Base-by-base conservation (phyloP, 768 basidiomycete genomes). In the Boletus coccyginus region DNA sequence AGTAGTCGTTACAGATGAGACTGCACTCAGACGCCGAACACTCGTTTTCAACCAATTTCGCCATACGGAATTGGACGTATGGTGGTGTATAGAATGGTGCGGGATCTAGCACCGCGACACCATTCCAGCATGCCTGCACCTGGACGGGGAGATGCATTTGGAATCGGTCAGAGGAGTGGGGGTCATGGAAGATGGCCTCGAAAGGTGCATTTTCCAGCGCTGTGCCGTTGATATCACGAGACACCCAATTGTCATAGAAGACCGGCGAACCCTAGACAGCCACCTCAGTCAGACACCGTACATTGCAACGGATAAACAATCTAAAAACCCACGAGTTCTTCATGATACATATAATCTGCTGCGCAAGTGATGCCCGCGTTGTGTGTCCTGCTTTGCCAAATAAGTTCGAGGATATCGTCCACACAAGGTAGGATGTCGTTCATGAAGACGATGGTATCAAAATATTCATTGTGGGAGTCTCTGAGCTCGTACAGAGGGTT, bases 331-430 rank as follows among this genome's bases (percentile, higher is more conserved):
- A 85, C 89, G 60, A 98, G 90, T 46, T 96, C 94, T 32, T 94
- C 85, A 75, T 99, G 97, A 75, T 91, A 99, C 94, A 99, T 98
- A 76, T 99, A 99, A 70, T 99, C 96, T 1, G 94, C 87, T 0
- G 96, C 97, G 65, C 97, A 98, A 11, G 97, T 98, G 71, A 98
- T 96, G 16, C 95, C 96, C 2, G 97, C 97, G 72, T 97, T 98
- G 74, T 98, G 94, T 53, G 77, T 73, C 49, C 97, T 80, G 65
- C 84, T 87, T 74, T 99, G 97, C 89, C 88, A 98, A 69, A 99
- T 95, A 67, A 99, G 85, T 75, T 99, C 97, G 65, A 99, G 85
- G 54, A 99, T 75, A 74, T 99, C 97, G 72, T 99, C 97, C 38
- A 97, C 86, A 73, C 97, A 99, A 21, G 97, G 97, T 11, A 99